Evolutionary conservation across 192 early-diverging fungal genomes (phyloP), one percentile per base, ranked within the genome.

Genomic region (Pilaira anomala): DNA sequence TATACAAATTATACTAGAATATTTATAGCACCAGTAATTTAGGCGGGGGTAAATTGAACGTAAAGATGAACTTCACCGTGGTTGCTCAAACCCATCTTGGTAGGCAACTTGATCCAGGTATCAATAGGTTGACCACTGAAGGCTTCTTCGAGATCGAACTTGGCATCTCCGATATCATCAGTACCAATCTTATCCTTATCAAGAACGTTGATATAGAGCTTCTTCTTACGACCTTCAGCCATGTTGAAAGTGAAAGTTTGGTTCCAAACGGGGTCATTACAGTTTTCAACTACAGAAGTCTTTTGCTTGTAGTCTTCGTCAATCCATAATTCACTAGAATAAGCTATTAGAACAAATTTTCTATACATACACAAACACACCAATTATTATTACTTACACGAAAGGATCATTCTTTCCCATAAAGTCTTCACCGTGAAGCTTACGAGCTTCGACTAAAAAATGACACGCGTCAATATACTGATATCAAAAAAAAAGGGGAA

Each of bases 31-130:
- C 4, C 1, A 36, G 1, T 36, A 36, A 36, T 46, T 63, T 63
- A 63, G 11, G 29, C 18, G n/a, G 56, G 56, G 14, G 19, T 30
- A 50, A 70, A 77, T 42, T 66, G 68, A 51, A 77, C 22, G 46
- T 77, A 63, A 48, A 77, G 54, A 48, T 77, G 72, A 36, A 77
- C 48, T 36, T 28, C 44, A 51, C 76, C 72, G 46, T 74, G 63
- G 44, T 48, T 65, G 8, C 50, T n/a, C 18, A 74, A 45, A 44
- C 72, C 76, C 25, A 77, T 22, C 72, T 72, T 71, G 42, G 66
- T 61, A 30, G 72, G 71, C 40, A 73, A 54, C 12, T 71, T 63
- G 44, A 73, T 69, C 61, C 73, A 60, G 24, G 54, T 50, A 29
- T 72, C 56, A 29, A 68, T 61, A n/a, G 54, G 66, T 2, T 46